Evolutionary conservation across 331 rosid species (phyloP), one percentile per base, ranked within the genome.

Genomic region (Ulmus americana): DNA sequence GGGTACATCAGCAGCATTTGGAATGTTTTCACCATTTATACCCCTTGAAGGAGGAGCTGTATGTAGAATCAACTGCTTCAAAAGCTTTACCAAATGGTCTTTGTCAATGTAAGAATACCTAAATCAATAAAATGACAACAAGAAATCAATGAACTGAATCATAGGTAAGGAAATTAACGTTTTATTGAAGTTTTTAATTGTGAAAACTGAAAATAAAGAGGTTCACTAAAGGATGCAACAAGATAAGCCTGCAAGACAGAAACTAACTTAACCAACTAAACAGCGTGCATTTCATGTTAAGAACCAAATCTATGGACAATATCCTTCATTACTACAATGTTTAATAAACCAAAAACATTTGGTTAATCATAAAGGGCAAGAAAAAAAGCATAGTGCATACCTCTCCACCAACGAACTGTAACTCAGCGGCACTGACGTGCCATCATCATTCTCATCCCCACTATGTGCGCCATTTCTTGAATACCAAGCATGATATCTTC

Each of bases 401-500:
- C 99, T 85, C 79, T 87, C 87, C 62, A 76, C 80, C 79, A 94
- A 76, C 70, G 73, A 80, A 58, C 76, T 76, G 79, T 90, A 89
- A 75, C 80, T 87, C 76, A 90, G 73, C 35, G 99, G 97, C 62
- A 90, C 74, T 56, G 99, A 94, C 62, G 76, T 67, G 74, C 97
- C 97, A 74, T 85, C 86, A 62, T 90, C 91, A 68, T 82, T 74
- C 70, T 74, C 90, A 75, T 82, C 81, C 69, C 83, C 95, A 75
- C 85, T 77, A 6, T 10, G 79, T 28, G 58, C 18, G 50, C 87
- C 97, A 20, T 78, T 90, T 75, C 95, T 89, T 69, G 99, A 90
- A 81, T 87, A 94, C 97, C 97, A 85, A 59, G 95, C 84, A 73
- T 90, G 99, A 80, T 90, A 90, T 74, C 99, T 80, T 90, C 95